Evolutionary conservation across 331 rosid species (phyloP), one percentile per base, ranked within the genome.

Genomic region (Stylosanthes scabra): DNA sequence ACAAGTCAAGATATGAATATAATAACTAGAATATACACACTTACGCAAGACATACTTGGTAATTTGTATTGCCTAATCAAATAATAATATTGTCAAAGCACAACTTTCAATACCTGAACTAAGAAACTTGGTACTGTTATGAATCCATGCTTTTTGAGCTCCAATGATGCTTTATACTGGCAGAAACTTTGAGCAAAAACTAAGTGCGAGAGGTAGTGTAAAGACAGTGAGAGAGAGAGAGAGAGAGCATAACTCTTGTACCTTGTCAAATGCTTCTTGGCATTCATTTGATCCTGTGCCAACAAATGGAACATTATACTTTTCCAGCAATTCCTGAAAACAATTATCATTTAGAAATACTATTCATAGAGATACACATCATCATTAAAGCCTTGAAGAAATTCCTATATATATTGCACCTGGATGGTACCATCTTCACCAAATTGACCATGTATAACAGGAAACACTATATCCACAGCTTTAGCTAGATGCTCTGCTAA

Each of bases 381-480:
- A 60, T 76, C 51, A 60, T 57, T 14, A 63, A 16, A 60, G 7
- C 42, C 62, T 11, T 54, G 28, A 46, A 55, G 27, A 37, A 61
- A 81, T 65, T 41, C 49, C 13, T 59, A 13, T 71, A 42, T 59
- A 67, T 54, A 61, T 74, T 31, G 34, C 59, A 94, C 98, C 98
- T 94, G 98, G 86, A 94, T 84, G 71, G 88, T 91, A 54, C 98
- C 98, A 84, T 94, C 97, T 90, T 94, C 98, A 27, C 98, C 97
- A 80, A 89, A 94, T 60, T 80, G 81, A 74, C 98, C 98, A 55
- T 94, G 98, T 77, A 94, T 94, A 80, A 91, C 97, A 9, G 97
- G 97, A 85, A 94, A 94, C 39, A 88, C 98, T 75, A 89, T 78
- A 84, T 94, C 97, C 75, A 91, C 98, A 47, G 85, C 78, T 68